Evolutionary conservation across 2,329 filamentous ascomycete genomes (phyloP), one percentile per base, ranked within the genome.

Genomic region (Annulohypoxylon truncatum): DNA sequence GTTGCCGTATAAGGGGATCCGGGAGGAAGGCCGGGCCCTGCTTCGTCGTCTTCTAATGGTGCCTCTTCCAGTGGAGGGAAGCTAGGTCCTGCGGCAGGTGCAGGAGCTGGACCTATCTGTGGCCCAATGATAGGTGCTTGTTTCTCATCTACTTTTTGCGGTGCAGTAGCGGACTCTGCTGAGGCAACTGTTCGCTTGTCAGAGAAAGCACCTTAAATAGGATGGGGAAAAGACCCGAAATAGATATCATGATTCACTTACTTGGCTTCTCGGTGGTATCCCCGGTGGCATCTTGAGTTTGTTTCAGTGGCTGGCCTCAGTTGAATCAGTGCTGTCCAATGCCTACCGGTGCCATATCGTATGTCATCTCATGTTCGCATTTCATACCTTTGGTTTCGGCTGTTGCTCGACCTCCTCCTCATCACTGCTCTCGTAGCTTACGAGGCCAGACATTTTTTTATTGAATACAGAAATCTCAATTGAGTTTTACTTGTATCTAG

Each of bases 1-100:
- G 84, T 86, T 48, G 86, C 81, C 1, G 89, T 87, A 79, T 93
- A 93, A 0, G 91, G 91, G 0, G 91, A 94, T n/a, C 75, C 74
- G 2, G 82, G 79, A 1, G 82, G 81, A 12, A 64, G 33, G 13
- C 46, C 46, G 2, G 62, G 69, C 2, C 46, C 55, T 40, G 75
- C 71, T 10, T 74, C 72, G 7, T 73, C 72, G 20, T 66, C 66
- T 9, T 75, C 74, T 29, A 76, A 58, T 1, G 71, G 71, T 12
- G 68, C 74, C 48, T 77, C 76, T 65, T 77, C 75, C 38, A 78
- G 51, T 8, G 76, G 76, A 6, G 76, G 75, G 61, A 76, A 77
- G 46, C 59, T 70, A 22, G 73, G 70, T 8, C 66, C 74, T 38
- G 59, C 58, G 9, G 70, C 62, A 31, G 72, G 67, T n/a, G 70